Evolutionary conservation across 257 asterid genomes (phyloP).

Genomic region (Buddleja alternifolia): DNA sequence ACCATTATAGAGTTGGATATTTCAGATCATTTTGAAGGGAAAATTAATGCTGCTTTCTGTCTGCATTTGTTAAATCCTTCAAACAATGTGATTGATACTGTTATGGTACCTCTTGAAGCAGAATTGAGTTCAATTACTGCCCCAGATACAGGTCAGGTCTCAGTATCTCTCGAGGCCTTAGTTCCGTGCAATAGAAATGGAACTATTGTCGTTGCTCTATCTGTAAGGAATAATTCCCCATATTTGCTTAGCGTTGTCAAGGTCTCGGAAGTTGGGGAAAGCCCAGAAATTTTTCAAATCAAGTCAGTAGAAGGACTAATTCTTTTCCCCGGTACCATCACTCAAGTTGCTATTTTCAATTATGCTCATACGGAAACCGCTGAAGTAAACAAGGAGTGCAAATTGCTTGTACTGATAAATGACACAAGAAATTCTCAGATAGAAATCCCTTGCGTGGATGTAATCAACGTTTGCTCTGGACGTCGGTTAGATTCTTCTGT

Average conservation of each 20-base stretch:
- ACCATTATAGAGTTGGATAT: conserved; percentile 67
- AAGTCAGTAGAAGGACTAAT: conserved; percentile 67
- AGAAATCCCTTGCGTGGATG: conserved; percentile 67
- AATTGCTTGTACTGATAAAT: conserved; percentile 52
- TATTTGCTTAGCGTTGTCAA: conserved; percentile 49
- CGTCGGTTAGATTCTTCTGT: conserved; percentile 41
- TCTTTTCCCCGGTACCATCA: conserved; percentile 62
- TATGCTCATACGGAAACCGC: conserved; percentile 34
- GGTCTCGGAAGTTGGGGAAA: conserved; percentile 50
- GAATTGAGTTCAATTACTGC: conserved; percentile 44
- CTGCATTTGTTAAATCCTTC: conserved; percentile 65
- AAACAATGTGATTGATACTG: conserved; percentile 47
- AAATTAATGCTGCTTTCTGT: conserved; percentile 61
- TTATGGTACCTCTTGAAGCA: conserved; percentile 80
- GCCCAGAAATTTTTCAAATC: conserved; percentile 42
- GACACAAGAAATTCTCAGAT: conserved; percentile 59
- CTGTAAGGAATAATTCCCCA: conserved; percentile 57
- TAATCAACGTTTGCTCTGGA: conserved; percentile 43
- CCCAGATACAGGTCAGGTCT: conserved; percentile 34
- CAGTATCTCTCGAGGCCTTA: conserved; percentile 50
- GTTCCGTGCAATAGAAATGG: conserved; percentile 47
- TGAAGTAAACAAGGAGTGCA: conserved; percentile 49
- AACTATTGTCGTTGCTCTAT: conserved; percentile 42
- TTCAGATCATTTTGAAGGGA: conserved; percentile 58
- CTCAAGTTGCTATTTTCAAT: conserved; percentile 66